Evolutionary conservation across 148 eudicot species (phyloP), one percentile per base, ranked within the genome.

Genomic region (Oxyria digyna): DNA sequence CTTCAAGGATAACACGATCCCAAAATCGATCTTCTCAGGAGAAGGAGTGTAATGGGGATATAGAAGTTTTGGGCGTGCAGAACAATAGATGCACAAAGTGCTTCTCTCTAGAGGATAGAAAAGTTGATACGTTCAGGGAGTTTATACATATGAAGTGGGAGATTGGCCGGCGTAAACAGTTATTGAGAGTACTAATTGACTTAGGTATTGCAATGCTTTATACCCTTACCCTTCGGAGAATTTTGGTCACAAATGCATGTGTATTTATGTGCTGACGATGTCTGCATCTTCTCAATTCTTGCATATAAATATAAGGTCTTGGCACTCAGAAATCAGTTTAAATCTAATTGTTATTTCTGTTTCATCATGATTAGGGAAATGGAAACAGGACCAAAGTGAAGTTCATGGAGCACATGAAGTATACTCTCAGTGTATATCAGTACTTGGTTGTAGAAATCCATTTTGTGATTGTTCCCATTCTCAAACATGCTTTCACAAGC

Each of bases 91-190:
- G 98, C 72, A 84, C 78, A 84, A 79, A 90, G 54, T 90, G 95
- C 78, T 82, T 81, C 69, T 80, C 72, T 40, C 57, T 38, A 50
- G 85, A 80, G 69, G 69, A 78, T 49, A 67, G 73, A 26, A 43
- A 45, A 57, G 68, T 78, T 69, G 80, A 83, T 52, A 78, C 82
- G 31, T 15, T 88, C 29, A 76, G 20, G 42, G 68, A 68, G 69
- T 71, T 81, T 68, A 75, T 84, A 50, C 78, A 43, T 70, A 71
- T 88, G 84, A 86, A 81, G 72, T 88, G 92, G 97, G 97, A 94
- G 82, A 77, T 85, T 67, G 82, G 71, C 31, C 85, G 94, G 73
- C 79, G 96, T 75, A 80, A 77, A 63, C 86, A 81, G 67, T 77
- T 73, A 33, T 63, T 88, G 78, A 82, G 81, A 71, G 74, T 85